A percentile compares a stretch with the other conserved stretches of the same genome.
These are phyloP conservation scores for Saccharomycopsis phalli DNA, from an alignment of 1,139 yeast genomes.

Conservation along the genomic window DNA sequence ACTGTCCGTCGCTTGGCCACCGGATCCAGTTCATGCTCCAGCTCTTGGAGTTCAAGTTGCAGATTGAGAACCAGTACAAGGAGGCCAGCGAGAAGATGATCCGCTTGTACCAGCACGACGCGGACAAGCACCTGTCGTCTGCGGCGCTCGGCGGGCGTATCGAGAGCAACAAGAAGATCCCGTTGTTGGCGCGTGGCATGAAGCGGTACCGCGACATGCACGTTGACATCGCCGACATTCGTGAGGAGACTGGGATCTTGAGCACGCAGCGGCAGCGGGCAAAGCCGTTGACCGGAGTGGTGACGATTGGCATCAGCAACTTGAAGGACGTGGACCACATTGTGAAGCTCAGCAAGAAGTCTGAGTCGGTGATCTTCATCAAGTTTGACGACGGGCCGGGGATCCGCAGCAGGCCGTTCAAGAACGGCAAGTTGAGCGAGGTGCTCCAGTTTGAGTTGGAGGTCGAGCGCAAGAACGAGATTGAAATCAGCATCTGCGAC, in stretches of 20 bases:
- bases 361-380: constrained; percentile 70
- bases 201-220: constrained; percentile 87
- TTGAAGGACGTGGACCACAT: constrained; percentile 89
- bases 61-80: constrained; percentile 87
- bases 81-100: constrained; percentile 88
- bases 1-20: constrained; percentile 93
- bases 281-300: constrained; percentile 74
- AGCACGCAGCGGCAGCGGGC: constrained; percentile 65
- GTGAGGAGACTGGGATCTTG: constrained; percentile 53
- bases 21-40: constrained; percentile 92
- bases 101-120: constrained; percentile 79
- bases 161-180: constrained; percentile 82
- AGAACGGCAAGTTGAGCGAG: constrained; percentile 80
- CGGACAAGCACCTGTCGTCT: constrained; percentile 75
- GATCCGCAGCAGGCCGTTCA: constrained; percentile 65
- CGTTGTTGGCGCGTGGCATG: constrained; percentile 70
- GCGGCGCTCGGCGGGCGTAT: constrained; percentile 84
- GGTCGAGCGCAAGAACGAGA: constrained; percentile 85
- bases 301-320: constrained; percentile 61
- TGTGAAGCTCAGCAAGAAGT: constrained; percentile 58
- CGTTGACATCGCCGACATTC: constrained; percentile 40
- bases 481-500: constrained; percentile 82
- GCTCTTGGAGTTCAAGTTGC: constrained; percentile 84
- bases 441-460: constrained; percentile 67
- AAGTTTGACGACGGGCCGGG: constrained; percentile 83